These are phyloP conservation scores for Entomortierella parvispora DNA, from an alignment of 192 early-diverging fungal genomes.

Conservation along the genomic window DNA sequence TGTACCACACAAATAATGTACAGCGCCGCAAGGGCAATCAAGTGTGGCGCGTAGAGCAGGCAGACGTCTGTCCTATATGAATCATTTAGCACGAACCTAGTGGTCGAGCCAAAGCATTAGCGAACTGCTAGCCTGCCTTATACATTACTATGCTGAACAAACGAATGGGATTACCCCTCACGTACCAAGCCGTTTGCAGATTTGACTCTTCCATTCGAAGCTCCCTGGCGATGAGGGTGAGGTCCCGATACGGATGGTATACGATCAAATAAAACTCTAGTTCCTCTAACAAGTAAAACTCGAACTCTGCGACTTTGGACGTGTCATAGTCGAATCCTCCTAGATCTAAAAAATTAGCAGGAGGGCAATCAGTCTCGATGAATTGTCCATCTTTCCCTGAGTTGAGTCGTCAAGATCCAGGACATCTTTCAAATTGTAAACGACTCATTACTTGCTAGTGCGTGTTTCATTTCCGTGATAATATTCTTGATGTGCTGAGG, in stretches of 20 bases:
- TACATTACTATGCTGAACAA: no score
- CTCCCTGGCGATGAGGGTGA: slow-evolving; percentile 67
- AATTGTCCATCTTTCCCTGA: no score
- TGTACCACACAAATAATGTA: slow-evolving; percentile 75
- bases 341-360: slow-evolving; percentile 27
- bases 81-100: slow-evolving; percentile 82
- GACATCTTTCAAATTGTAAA: neutral
- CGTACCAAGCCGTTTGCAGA: slow-evolving; percentile 67
- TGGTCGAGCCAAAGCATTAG: slow-evolving; percentile 19
- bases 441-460: slow-evolving; percentile 21
- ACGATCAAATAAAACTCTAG: slow-evolving; percentile 91
- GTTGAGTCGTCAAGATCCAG: no score
- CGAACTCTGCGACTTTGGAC: slow-evolving; percentile 88
- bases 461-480: slow-evolving; percentile 60
- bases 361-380: no score
- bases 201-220: slow-evolving; percentile 61
- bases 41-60: slow-evolving; percentile 89
- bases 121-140: no score
- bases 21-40: slow-evolving; percentile 85
- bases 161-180: neutral
- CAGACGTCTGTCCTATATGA: slow-evolving; percentile 81
- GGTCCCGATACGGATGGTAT: slow-evolving; percentile 87
- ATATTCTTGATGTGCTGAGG: slow-evolving; percentile 70
- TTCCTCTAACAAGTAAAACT: slow-evolving; percentile 92
- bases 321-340: slow-evolving; percentile 75